A percentile compares a stretch with the other conserved stretches of the same genome.
These are phyloP conservation scores for Pavlovales sp. DNA, from an alignment of 208 protist genomes.

Conservation along the genomic window DNA sequence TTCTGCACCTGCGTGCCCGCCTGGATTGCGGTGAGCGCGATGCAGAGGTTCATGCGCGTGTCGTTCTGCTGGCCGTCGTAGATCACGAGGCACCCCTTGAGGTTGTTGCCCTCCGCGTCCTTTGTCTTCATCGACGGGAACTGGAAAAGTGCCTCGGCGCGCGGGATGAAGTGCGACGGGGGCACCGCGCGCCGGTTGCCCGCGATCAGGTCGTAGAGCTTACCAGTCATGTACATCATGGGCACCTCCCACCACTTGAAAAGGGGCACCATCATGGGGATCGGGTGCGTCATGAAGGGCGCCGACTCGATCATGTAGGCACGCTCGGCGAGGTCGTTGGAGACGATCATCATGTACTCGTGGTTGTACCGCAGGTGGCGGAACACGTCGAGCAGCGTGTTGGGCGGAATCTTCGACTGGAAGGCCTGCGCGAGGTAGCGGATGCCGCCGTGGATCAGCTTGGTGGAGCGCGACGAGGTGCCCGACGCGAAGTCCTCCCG, in stretches of 20 bases:
- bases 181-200: constrained; percentile 64
- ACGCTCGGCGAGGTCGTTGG: constrained; percentile 19
- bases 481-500: constrained; percentile 87
- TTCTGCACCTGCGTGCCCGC: constrained; percentile 84
- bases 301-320: constrained; percentile 27
- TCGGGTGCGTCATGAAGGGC: constrained; percentile 14
- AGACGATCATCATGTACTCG: constrained; percentile 78
- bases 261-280: constrained; percentile 25
- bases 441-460: constrained; percentile 92
- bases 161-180: constrained; percentile 74
- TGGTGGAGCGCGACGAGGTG: constrained; percentile 71
- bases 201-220: constrained; percentile 80
- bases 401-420: constrained; percentile 71
- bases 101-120: constrained; percentile 39
- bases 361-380: constrained; percentile 62
- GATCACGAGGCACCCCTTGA: constrained; percentile 82
- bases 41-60: constrained; percentile 81
- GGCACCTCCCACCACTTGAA: constrained; percentile 42
- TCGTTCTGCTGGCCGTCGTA: constrained; percentile 92
- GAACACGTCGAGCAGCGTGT: constrained; percentile 64
- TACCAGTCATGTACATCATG: constrained; percentile 75
- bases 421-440: constrained; percentile 81
- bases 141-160: constrained; percentile 69
- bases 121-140: constrained; percentile 64
- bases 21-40: constrained; percentile 82